A percentile compares a stretch with the other conserved stretches of the same genome.
These are phyloP conservation scores for Rusavskia elegans DNA, from an alignment of 495 filamentous ascomycete species.

Conservation along the genomic window DNA sequence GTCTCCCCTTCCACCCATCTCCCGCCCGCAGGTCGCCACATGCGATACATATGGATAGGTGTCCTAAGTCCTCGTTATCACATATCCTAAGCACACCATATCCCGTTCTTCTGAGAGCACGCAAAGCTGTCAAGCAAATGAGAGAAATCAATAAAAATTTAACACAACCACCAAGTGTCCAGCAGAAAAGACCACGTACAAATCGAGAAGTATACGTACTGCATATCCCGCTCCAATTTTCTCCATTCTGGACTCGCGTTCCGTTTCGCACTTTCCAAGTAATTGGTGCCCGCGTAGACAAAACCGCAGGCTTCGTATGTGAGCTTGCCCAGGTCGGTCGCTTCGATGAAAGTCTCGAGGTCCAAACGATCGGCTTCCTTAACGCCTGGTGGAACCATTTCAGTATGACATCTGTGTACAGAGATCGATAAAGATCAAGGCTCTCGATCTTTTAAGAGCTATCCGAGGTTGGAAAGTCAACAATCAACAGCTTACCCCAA, in stretches of 20 bases:
- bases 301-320: conserved; percentile 26
- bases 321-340: conserved; percentile 22
- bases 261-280: conserved; percentile 9
- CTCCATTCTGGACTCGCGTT: conserved; percentile 10
- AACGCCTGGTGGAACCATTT: background rate
- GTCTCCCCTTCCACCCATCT: conserved; percentile 9
- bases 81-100: background rate
- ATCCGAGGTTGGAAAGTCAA: background rate
- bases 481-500: conserved; percentile 21
- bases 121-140: background rate
- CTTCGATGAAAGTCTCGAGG: conserved; percentile 25
- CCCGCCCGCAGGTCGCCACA: conserved; percentile 10
- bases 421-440: background rate
- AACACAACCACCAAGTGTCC: background rate
- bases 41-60: conserved; percentile 9
- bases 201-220: background rate
- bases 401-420: background rate
- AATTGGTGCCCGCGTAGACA: conserved; percentile 6
- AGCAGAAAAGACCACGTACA: background rate
- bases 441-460: background rate
- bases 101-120: background rate
- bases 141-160: background rate
- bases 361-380: conserved; percentile 19
- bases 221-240: conserved; percentile 4
- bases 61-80: background rate